These are phyloP conservation scores for Pontederia crassipes DNA, from an alignment of 176 grass and related monocot genomes.

Conservation along the genomic window DNA sequence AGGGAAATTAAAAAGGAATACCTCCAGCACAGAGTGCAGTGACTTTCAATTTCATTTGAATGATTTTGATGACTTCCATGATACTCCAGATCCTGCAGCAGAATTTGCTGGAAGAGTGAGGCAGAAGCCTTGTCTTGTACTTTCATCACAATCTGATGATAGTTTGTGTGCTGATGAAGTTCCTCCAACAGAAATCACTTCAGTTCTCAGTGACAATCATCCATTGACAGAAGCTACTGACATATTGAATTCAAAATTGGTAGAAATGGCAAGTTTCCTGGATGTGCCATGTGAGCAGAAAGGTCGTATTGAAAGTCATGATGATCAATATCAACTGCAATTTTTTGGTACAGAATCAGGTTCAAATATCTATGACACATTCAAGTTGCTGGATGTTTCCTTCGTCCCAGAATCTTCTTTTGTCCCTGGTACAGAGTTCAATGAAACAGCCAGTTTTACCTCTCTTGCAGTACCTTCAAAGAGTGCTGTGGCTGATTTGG, in stretches of 20 bases:
- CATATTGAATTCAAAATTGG: conserved; percentile 12
- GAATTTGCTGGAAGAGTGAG: conserved; percentile 30
- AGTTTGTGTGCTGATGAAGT: conserved; percentile 20
- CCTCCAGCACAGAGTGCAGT: conserved; percentile 24
- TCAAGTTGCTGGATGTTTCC: conserved; percentile 53
- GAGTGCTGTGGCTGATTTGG: conserved; percentile 15
- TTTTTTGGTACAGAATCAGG: conserved; percentile 34
- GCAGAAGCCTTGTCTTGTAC: conserved; percentile 31
- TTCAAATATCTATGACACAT: conserved; percentile 78
- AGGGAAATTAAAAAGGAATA: conserved; percentile 48
- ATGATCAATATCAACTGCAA: conserved; percentile 36
- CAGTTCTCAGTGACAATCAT: conserved; percentile 11
- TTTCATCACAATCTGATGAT: conserved; percentile 71
- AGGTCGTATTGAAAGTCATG: conserved; percentile 31
- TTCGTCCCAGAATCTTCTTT: conserved; percentile 75
- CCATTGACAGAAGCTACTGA: conserved; percentile 19
- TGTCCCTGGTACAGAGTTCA: conserved; percentile 14
- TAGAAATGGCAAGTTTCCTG: conserved; percentile 17
- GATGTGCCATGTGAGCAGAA: conserved; percentile 22
- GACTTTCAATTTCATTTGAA: conserved; percentile 45
- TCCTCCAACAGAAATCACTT: conserved; percentile 20
- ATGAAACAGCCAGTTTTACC: conserved; percentile 30
- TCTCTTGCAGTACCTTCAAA: conserved; percentile 35
- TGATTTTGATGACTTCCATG: conserved; percentile 78
- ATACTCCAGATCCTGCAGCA: conserved; percentile 35